Conservation (phyloP, 2,329 filamentous ascomycete genomes). For the Sclerotinia nivalis region DNA sequence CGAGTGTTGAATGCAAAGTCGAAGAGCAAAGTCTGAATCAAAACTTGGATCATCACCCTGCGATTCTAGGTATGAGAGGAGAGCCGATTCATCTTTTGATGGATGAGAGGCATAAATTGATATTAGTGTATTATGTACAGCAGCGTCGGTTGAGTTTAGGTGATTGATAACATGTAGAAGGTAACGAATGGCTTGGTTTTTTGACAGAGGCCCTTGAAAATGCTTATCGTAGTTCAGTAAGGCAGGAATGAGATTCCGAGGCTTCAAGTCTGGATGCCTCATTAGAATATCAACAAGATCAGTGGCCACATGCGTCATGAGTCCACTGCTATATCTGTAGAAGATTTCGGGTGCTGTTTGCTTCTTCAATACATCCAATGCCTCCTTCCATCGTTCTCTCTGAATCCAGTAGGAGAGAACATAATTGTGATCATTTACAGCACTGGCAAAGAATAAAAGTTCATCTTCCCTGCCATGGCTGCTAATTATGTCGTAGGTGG, state of each 20-base stretch:
- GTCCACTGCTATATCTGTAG: slow-evolving; percentile 94
- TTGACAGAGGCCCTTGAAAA: slow-evolving; percentile 63
- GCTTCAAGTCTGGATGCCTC: slow-evolving; percentile 82
- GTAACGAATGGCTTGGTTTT: slow-evolving; percentile 93
- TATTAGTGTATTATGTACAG: slow-evolving; percentile 94
- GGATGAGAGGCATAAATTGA: slow-evolving; percentile 91
- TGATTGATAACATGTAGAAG: slow-evolving; percentile 91
- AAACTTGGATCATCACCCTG: slow-evolving; percentile 86
- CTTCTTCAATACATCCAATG: slow-evolving; percentile 83
- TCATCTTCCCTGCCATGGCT: slow-evolving; percentile 94
- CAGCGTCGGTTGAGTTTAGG: slow-evolving; percentile 75
- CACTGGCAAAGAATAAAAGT: slow-evolving; percentile 84
- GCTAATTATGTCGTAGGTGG: slow-evolving; percentile 92
- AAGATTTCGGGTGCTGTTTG: slow-evolving; percentile 92
- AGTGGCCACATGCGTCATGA: slow-evolving; percentile 83
- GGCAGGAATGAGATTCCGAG: slow-evolving; percentile 87
- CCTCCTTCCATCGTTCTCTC: slow-evolving; percentile 86
- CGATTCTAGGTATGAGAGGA: slow-evolving; percentile 85
- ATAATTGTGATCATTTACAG: slow-evolving; percentile 89
- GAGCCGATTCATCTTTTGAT: slow-evolving; percentile 78
- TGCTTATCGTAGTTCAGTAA: slow-evolving; percentile 90
- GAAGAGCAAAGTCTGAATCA: slow-evolving; percentile 93
- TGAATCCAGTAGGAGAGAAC: slow-evolving; percentile 97
- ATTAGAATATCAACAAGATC: slow-evolving; percentile 95
- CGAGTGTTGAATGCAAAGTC: slow-evolving; percentile 91